phyloP scores from a whole-genome alignment of 2,329 filamentous ascomycete genomes.

The Didymosphaeria variabile region DNA sequence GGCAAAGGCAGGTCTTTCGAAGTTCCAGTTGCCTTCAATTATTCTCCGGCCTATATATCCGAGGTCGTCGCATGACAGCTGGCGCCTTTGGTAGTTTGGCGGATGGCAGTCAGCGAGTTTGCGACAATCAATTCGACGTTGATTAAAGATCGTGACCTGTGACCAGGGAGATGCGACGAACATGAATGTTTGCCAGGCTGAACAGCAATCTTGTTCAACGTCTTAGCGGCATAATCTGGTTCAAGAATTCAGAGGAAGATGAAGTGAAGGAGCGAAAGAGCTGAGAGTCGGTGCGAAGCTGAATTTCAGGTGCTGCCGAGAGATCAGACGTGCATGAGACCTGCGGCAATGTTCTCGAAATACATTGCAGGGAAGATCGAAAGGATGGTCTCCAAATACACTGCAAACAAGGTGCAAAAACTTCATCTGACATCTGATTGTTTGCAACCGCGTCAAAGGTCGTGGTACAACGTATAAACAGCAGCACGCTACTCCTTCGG shows the following conservation, averaged over 20 bases:
- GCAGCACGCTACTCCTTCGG: too few relatives aligned
- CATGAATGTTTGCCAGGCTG: slow-evolving; percentile 2
- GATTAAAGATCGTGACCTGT: neutral
- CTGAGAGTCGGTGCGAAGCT: neutral
- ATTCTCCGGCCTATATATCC: neutral
- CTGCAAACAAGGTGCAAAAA: neutral
- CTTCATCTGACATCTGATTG: neutral
- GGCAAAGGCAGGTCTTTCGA: neutral
- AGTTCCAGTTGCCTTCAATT: neutral
- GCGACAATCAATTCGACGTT: slow-evolving; percentile 1
- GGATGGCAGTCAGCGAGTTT: neutral
- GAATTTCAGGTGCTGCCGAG: neutral
- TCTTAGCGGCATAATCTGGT: neutral
- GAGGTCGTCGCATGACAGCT: neutral
- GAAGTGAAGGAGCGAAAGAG: neutral
- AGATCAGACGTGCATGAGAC: neutral
- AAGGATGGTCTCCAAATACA: neutral
- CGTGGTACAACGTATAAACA: too few relatives aligned
- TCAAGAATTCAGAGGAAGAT: neutral
- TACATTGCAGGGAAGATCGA: neutral
- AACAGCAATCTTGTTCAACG: slow-evolving; percentile 8
- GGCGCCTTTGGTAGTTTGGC: slow-evolving; percentile 2
- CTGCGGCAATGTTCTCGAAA: neutral
- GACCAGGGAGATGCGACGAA: neutral
- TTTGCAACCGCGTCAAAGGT: too few relatives aligned